phyloP scores from a whole-genome alignment of 345 rosid species.

The Eucalyptus grandis region DNA sequence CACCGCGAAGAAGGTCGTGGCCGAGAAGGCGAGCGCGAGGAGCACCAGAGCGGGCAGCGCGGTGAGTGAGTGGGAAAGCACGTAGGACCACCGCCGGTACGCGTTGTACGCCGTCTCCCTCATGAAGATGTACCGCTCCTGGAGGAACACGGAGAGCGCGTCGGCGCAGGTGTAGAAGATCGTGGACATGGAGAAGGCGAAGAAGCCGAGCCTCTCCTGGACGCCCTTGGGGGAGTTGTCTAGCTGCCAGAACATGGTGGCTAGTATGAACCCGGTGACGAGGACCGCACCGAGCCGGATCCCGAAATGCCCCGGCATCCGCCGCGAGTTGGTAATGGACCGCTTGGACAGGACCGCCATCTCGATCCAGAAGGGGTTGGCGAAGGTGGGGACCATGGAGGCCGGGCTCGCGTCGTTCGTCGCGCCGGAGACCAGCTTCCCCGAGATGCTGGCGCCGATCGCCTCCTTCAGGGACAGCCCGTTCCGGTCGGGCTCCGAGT shows the following conservation, averaged over 20 bases:
- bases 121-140: conserved; percentile 94
- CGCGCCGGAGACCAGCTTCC: conserved; percentile 68
- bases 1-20: conserved; percentile 75
- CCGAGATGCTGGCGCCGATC: conserved; percentile 83
- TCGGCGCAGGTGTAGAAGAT: conserved; percentile 96
- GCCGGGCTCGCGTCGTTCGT: conserved; percentile 9
- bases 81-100: conserved; percentile 80
- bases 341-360: conserved; percentile 61
- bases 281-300: conserved; percentile 63
- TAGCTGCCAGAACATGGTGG: conserved; percentile 83
- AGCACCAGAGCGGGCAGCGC: conserved; percentile 43
- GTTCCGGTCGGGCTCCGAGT: conserved; percentile 7
- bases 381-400: conserved; percentile 71
- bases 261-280: conserved; percentile 76
- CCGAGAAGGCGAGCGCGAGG: conserved; percentile 59
- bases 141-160: conserved; percentile 87
- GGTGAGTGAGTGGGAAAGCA: conserved; percentile 56
- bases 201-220: conserved; percentile 78
- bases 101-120: conserved; percentile 91
- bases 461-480: conserved; percentile 82
- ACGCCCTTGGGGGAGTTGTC: conserved; percentile 86
- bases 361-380: conserved; percentile 82
- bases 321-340: conserved; percentile 44
- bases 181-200: conserved; percentile 93
- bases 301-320: conserved; percentile 78